Evolutionary conservation across 2,329 filamentous ascomycete genomes (phyloP), one percentile per base, ranked within the genome.

Genomic region (Purpureocillium takamizusanense): DNA sequence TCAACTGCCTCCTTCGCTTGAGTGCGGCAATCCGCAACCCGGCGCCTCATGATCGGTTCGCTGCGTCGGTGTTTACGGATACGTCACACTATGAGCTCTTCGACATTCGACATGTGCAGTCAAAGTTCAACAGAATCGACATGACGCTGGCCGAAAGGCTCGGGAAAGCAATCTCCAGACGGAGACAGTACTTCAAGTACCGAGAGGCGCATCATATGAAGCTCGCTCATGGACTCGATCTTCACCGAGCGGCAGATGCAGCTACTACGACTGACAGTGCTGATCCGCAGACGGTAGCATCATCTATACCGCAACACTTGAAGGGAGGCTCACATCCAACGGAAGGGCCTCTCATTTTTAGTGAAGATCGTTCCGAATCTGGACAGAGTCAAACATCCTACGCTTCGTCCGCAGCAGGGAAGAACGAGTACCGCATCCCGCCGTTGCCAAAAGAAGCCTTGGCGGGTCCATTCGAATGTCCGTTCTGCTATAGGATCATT

Each of bases 401-500:
- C 28, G 50, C 55, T 5, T 48, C 52, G 10, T 56, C 56, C 0
- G 43, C 35, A 4, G 46, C 39, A 21, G 39, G 36, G 11, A 21
- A 36, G 40, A 4, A 43, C 8, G n/a, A 27, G 14, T 35, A 42
- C 21, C 50, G 33, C 16, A 38, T 50, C 7, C 62, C 43, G 14
- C 52, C 36, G 3, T 36, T 46, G 3, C 55, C 58, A 0, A 42
- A 44, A 25, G 46, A 46, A 1, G 46, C 54, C 0, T 21, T 35
- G 0, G 33, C 49, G 9, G 51, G 52, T 1, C 49, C 52, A 0
- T 65, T 66, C 30, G 54, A 64, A 40, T 67, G 63, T 28, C 63
- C 60, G 0, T 64, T 62, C 8, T 67, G 64, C 36, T 64, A 53
- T 23, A 52, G 52, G 31, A 51, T 64, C 5, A 51, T 65, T 4